These are phyloP conservation scores for Amoeboaphelidium occidentale DNA, from an alignment of 371 early-diverging fungal species.

Conservation along the genomic window DNA sequence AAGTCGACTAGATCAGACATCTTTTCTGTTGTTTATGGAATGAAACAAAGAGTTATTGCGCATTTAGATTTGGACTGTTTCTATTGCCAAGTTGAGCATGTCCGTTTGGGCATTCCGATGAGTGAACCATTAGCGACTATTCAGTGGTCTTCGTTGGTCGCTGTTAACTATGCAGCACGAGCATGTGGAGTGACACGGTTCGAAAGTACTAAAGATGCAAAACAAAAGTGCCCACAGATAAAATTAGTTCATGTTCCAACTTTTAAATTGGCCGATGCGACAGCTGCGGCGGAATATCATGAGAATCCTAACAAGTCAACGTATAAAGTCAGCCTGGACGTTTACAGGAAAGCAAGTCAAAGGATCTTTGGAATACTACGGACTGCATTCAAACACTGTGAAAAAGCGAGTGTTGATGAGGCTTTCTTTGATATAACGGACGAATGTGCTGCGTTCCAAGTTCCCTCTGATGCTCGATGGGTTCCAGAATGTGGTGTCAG, in stretches of 20 bases:
- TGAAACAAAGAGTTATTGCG: background rate
- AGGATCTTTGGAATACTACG: constrained; percentile 41
- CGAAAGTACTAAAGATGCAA: background rate
- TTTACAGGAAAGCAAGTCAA: constrained; percentile 15
- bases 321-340: constrained; percentile 64
- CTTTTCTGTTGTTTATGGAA: too few species aligned
- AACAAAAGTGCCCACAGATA: constrained; percentile 21
- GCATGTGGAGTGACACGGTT: constrained; percentile 21
- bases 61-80: constrained; percentile 28
- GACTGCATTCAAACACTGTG: constrained; percentile 11
- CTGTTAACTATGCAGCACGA: constrained; percentile 45
- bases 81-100: constrained; percentile 54
- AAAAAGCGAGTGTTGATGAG: constrained; percentile 18
- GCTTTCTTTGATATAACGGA: background rate
- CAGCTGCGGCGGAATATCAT: constrained; percentile 36
- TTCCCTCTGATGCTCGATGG: background rate
- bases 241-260: constrained; percentile 37
- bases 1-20: too few species aligned
- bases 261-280: constrained; percentile 15
- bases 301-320: constrained; percentile 31
- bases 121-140: constrained; percentile 54
- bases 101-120: constrained; percentile 33
- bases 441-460: background rate
- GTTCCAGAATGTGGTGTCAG: background rate
- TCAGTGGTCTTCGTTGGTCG: constrained; percentile 71